Evolutionary conservation across 1,139 yeast genomes (phyloP).

Genomic region (Kodamaea suecica): DNA sequence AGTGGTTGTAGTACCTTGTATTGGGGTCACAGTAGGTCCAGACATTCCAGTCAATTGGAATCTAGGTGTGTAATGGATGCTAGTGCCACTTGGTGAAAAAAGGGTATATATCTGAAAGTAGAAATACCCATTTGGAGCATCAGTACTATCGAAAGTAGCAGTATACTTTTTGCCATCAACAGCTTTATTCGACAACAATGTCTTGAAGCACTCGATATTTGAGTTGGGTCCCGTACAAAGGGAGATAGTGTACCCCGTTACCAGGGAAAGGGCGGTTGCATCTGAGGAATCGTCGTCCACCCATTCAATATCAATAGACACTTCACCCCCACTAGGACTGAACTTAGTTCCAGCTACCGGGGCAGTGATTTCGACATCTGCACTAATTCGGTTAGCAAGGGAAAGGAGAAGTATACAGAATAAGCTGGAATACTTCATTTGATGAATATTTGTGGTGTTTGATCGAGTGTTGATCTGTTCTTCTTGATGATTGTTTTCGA

Average conservation of each 20-base stretch:
- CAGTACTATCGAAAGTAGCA: conserved; percentile 39
- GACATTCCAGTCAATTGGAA: conserved; percentile 67
- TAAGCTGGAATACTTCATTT: conserved; percentile 5
- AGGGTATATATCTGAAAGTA: conserved; percentile 61
- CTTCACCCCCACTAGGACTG: conserved; percentile 49
- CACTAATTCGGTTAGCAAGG: conserved; percentile 16
- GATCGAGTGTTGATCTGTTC: too few species aligned
- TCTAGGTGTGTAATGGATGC: conserved; percentile 62
- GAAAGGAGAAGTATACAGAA: conserved; percentile 4
- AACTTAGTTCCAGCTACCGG: conserved; percentile 52
- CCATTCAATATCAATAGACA: conserved; percentile 57
- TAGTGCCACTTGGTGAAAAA: conserved; percentile 47
- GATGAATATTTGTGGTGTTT: too few species aligned
- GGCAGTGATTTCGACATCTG: conserved; percentile 56
- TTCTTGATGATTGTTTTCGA: too few species aligned
- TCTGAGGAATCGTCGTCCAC: conserved; percentile 54
- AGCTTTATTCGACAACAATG: conserved; percentile 22
- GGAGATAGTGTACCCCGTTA: conserved; percentile 47
- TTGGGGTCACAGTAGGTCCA: conserved; percentile 45
- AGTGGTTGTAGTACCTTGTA: conserved; percentile 9
- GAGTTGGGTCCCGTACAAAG: conserved; percentile 68
- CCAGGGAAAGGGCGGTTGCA: conserved; percentile 41
- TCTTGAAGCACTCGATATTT: conserved; percentile 41
- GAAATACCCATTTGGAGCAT: conserved; percentile 61
- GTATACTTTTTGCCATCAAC: conserved; percentile 31